Evolutionary conservation across 192 early-diverging fungal genomes (phyloP).

Genomic region (Coemansia sp.): DNA sequence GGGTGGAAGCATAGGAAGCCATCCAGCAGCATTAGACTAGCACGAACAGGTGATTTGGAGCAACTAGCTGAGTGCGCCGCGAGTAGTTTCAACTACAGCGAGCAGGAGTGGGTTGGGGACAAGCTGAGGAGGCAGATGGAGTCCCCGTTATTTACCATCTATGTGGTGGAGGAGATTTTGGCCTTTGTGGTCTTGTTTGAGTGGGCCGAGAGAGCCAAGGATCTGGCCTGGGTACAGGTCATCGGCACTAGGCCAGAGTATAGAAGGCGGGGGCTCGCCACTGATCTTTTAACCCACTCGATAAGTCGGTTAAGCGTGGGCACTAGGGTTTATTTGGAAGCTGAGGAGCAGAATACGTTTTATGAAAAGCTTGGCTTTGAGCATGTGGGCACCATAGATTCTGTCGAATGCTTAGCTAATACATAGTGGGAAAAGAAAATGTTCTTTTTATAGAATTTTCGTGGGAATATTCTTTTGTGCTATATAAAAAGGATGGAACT

Average conservation of each 20-base stretch:
- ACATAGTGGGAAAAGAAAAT: neutral
- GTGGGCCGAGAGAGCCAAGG: no score
- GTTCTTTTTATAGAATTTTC: neutral
- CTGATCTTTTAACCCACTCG: slow-evolving; percentile 13
- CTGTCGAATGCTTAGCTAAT: slow-evolving; percentile 7
- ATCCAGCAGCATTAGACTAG: neutral
- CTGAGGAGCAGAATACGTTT: neutral
- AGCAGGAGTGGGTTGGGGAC: slow-evolving; percentile 11
- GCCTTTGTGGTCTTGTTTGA: no score
- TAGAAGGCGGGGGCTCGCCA: neutral
- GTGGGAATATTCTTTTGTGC: neutral
- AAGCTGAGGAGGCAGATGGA: slow-evolving; percentile 23
- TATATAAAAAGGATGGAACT: no score
- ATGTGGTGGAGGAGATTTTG: no score
- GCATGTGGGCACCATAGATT: slow-evolving; percentile 6
- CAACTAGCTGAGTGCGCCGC: slow-evolving; percentile 16
- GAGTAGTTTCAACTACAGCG: slow-evolving; percentile 18
- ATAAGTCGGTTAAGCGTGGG: neutral
- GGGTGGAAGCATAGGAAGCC: neutral
- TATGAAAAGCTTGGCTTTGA: slow-evolving; percentile 15
- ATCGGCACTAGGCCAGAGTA: no score
- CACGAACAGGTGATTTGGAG: neutral
- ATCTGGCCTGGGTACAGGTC: no score
- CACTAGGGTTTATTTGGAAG: slow-evolving; percentile 20
- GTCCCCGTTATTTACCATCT: no score